These are phyloP conservation scores for Yueomyces sp. DNA, from an alignment of 805 yeast species.

Conservation along the genomic window DNA sequence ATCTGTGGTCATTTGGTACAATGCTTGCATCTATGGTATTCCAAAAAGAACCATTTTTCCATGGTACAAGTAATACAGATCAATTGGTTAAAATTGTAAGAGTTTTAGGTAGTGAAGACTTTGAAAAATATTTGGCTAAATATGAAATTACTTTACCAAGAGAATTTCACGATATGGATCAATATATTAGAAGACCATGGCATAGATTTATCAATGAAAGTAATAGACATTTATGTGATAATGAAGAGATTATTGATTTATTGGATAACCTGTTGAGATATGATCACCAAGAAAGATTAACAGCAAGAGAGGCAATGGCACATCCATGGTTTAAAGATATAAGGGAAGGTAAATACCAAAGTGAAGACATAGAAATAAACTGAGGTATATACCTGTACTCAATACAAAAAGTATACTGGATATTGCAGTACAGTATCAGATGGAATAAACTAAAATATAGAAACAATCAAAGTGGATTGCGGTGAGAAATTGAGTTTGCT, in stretches of 20 bases:
- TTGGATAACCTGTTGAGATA: constrained; percentile 62
- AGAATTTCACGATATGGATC: constrained; percentile 69
- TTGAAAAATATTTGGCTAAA: constrained; percentile 53
- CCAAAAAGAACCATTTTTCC: constrained; percentile 84
- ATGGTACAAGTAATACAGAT: constrained; percentile 82
- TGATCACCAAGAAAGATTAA: constrained; percentile 78
- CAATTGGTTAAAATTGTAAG: constrained; percentile 83
- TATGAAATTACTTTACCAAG: constrained; percentile 58
- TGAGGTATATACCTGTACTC: too few species aligned
- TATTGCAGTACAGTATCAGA: too few species aligned
- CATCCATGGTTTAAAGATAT: constrained; percentile 32
- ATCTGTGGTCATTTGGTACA: constrained; percentile 90
- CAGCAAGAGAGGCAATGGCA: constrained; percentile 79
- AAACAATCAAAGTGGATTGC: too few species aligned
- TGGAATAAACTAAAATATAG: too few species aligned
- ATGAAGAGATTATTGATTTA: constrained; percentile 51
- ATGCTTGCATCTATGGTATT: constrained; percentile 84
- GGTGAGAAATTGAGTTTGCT: too few species aligned
- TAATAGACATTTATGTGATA: constrained; percentile 49
- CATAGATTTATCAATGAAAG: constrained; percentile 52
- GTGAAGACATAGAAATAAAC: not conserved
- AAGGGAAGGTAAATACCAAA: constrained; percentile 4
- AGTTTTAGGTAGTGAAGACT: constrained; percentile 75
- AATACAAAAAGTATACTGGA: too few species aligned
- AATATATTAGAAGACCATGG: constrained; percentile 82